Conservation (phyloP, 139 green algal species). For the Dunaliella sp. region DNA sequence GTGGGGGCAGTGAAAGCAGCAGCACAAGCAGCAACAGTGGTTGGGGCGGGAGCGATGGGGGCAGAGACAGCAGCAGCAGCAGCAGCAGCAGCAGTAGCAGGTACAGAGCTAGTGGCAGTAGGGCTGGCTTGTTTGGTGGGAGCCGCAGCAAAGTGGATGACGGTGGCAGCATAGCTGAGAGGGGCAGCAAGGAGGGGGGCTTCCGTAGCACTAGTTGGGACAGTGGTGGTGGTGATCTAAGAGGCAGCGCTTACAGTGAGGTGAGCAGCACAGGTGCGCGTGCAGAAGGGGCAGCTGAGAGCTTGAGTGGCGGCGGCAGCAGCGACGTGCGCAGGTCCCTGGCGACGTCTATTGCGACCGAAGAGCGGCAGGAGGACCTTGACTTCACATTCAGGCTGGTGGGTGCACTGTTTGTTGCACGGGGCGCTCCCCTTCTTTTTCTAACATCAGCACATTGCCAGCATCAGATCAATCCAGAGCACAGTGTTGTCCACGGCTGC, state of each 20-base stretch:
- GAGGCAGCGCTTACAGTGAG: too few species aligned
- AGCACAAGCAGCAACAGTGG: neutral
- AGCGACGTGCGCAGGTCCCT: too few species aligned
- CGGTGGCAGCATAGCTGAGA: neutral
- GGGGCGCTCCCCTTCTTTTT: too few species aligned
- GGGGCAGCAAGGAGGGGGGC: too few species aligned
- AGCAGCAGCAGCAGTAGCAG: neutral
- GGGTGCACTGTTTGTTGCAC: too few species aligned
- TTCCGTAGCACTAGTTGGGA: neutral
- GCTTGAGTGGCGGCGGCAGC: too few species aligned
- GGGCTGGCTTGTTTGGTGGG: neutral
- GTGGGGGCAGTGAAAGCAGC: neutral
- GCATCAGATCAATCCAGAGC: too few species aligned
- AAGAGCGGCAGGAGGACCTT: too few species aligned
- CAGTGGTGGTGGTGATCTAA: neutral
- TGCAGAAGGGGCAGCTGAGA: neutral
- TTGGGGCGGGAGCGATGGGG: neutral
- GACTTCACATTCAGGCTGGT: neutral
- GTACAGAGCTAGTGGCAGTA: neutral
- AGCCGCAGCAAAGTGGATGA: neutral
- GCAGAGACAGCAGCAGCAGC: too few species aligned
- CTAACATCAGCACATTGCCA: too few species aligned
- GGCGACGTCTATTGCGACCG: too few species aligned
- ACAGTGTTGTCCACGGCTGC: too few species aligned
- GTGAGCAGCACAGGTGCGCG: neutral